Percentiles rank a stretch among this genome's conserved stretches.
Conservation (phyloP, 768 basidiomycete species). For the Cyathus striatus region DNA sequence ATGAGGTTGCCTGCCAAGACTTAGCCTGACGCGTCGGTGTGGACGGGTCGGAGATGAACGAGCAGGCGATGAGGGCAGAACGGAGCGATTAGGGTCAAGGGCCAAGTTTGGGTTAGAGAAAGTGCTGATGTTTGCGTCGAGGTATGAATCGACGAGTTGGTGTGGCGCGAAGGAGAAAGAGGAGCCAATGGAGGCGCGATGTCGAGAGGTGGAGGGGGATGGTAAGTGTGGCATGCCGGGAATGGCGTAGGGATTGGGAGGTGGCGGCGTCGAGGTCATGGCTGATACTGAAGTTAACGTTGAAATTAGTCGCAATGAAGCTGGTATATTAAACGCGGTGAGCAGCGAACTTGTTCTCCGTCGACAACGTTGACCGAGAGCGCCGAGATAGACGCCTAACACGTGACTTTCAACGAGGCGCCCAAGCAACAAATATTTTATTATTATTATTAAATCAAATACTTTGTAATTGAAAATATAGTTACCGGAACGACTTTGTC, state of each 20-base stretch:
- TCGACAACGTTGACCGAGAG: too few species aligned
- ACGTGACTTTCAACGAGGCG: too few species aligned
- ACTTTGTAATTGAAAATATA: too few species aligned
- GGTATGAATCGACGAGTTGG: constrained; percentile 65
- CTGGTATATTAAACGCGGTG: too few species aligned
- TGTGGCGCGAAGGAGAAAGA: constrained; percentile 85
- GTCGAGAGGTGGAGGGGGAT: constrained; percentile 53
- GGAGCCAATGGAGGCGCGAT: constrained; percentile 66
- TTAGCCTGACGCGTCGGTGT: constrained; percentile 50
- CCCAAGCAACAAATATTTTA: too few species aligned
- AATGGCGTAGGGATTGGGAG: constrained; percentile 33
- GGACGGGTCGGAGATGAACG: constrained; percentile 57
- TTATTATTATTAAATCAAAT: too few species aligned
- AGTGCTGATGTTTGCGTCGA: constrained; percentile 59
- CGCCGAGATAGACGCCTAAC: too few species aligned
- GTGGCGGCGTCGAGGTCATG: constrained; percentile 50
- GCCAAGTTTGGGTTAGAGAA: constrained; percentile 50
- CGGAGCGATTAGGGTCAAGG: constrained; percentile 78
- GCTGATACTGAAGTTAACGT: too few species aligned
- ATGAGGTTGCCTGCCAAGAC: constrained; percentile 44
- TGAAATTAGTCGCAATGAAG: too few species aligned
- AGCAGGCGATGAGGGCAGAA: constrained; percentile 67
- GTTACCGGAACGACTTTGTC: too few species aligned
- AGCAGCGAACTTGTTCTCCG: too few species aligned
- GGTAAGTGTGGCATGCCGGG: constrained; percentile 45